Base-by-base conservation (phyloP, 495 filamentous ascomycete genomes). In the Chaetomium cochliodes region DNA sequence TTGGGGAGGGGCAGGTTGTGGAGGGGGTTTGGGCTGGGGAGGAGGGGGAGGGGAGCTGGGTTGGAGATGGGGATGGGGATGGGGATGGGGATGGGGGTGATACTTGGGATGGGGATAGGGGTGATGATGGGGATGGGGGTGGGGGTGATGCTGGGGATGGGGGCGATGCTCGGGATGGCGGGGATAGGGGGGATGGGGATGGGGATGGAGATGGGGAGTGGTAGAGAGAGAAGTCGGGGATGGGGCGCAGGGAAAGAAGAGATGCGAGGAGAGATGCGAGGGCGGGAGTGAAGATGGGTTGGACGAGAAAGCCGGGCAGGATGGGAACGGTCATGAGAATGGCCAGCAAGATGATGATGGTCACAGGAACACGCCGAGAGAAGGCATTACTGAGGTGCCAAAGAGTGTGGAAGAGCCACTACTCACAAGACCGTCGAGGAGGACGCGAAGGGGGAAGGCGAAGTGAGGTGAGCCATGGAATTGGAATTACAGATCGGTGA, bases 1-100 rank as follows among this genome's bases (percentile, higher is more conserved):
- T 82, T 13, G 73, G 69, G 3, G 74, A 78, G 67, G 71, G 74
- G n/a, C 77, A 82, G 68, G 37, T 82, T 55, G 69, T 78, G 70
- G 79, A 69, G 5, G 6, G 20, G 33, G 6, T 15, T 44, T 44
- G 50, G 54, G 28, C 6, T 30, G 28, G 6, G 28, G 28, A 70
- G 57, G 39, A 26, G 52, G n/a, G 28, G 64, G 49, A 39, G 53
- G 22, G 52, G 4, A 20, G 41, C 6, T 23, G 1, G 7, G 51
- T 41, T 18, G 33, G 52, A 16, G 28, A n/a, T 28, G 56, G n/a
- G 9, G 18, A n/a, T 1, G 51, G 44, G 16, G 30, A 26, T 22
- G 47, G 28, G 20, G 20, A 20, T 50, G 47, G 23, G 8, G 13
- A 25, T 25, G 26, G 57, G 18, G 12, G 46, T 22, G 11, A n/a